A percentile compares a stretch with the other conserved stretches of the same genome.
phyloP scores from a whole-genome alignment of 1,284 basidiomycete genomes.

The Xerocomus amazonicus region DNA sequence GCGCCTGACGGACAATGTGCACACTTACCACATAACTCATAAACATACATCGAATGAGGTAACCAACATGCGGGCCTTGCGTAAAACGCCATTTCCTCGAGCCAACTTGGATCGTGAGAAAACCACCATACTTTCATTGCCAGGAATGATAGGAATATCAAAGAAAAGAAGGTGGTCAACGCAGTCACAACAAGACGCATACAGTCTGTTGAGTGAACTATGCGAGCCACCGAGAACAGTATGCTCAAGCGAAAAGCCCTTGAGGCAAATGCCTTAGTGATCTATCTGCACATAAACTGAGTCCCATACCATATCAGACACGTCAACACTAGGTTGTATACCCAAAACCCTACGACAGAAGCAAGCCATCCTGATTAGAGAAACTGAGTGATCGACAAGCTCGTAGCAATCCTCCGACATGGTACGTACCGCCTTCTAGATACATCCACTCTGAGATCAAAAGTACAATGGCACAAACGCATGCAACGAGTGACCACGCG shows the following conservation, averaged over 20 bases:
- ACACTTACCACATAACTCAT: slow-evolving; percentile 17
- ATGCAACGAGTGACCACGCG: slow-evolving; percentile 20
- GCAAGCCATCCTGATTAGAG: slow-evolving; percentile 5
- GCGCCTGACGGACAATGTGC: background rate
- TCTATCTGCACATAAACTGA: background rate
- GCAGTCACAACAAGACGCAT: slow-evolving; percentile 9
- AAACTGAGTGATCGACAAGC: background rate
- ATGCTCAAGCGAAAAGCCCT: slow-evolving; percentile 28
- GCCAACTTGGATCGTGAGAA: slow-evolving; percentile 10
- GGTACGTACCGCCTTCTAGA: slow-evolving; percentile 12
- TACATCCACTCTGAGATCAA: slow-evolving; percentile 18
- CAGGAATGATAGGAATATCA: background rate
- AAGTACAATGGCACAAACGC: slow-evolving; percentile 6
- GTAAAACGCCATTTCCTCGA: background rate
- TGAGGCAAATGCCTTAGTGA: background rate
- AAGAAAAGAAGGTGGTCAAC: slow-evolving; percentile 8
- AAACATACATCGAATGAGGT: slow-evolving; percentile 7
- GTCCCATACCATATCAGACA: slow-evolving; percentile 18
- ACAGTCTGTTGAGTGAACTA: slow-evolving; percentile 8
- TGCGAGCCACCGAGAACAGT: slow-evolving; percentile 23
- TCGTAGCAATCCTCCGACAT: background rate
- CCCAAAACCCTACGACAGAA: slow-evolving; percentile 15
- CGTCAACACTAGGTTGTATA: background rate
- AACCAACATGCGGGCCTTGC: background rate
- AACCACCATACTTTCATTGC: slow-evolving; percentile 11